Evolutionary conservation across 148 eudicot genomes (phyloP).

Genomic region (Vaccinium myrtillus): DNA sequence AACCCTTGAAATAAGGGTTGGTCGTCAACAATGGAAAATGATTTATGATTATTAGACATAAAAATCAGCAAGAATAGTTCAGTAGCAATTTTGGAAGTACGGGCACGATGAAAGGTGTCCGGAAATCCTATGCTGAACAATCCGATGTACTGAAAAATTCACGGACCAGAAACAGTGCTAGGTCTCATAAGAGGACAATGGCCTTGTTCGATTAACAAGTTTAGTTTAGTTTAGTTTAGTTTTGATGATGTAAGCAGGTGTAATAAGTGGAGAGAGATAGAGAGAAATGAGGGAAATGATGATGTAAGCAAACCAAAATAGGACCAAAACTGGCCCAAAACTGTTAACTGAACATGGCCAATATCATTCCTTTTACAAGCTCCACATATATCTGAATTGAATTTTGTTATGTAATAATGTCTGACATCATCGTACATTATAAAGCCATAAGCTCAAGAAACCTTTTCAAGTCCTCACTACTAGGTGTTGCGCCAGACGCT

Average conservation of each 20-base stretch:
- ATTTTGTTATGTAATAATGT: too few species aligned
- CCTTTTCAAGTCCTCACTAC: too few species aligned
- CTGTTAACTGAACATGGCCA: too few species aligned
- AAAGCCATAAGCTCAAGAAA: neutral
- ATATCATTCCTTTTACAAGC: neutral
- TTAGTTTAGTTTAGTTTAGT: too few species aligned
- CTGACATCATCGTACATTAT: too few species aligned
- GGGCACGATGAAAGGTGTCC: neutral
- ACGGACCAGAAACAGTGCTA: neutral
- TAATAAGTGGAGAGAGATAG: too few species aligned
- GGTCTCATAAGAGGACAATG: neutral
- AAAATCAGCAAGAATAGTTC: neutral
- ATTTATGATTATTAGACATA: neutral
- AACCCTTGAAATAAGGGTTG: neutral
- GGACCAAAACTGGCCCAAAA: too few species aligned
- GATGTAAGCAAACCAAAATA: too few species aligned
- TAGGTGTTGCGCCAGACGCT: neutral
- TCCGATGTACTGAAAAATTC: neutral
- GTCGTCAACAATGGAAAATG: neutral
- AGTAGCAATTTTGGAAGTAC: neutral
- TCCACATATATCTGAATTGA: too few species aligned
- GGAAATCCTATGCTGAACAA: neutral
- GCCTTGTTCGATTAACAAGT: too few species aligned
- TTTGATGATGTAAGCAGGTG: too few species aligned
- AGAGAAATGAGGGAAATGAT: too few species aligned